Conservation (phyloP, 2,329 filamentous ascomycete genomes). For the Aspergillus sp. region DNA sequence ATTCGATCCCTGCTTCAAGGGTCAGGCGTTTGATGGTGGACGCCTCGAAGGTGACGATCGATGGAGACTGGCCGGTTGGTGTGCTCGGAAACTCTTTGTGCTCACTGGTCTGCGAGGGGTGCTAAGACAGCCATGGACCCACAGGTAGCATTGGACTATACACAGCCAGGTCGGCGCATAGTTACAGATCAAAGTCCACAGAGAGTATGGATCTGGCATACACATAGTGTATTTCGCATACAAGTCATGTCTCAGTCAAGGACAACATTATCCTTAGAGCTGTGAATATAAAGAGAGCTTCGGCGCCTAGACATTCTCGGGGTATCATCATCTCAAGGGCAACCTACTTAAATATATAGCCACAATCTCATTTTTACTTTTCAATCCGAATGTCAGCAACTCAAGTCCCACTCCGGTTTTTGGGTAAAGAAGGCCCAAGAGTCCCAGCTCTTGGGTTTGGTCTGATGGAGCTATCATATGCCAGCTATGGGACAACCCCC, state of each 20-base stretch:
- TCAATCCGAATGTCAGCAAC: background rate
- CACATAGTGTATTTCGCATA: background rate
- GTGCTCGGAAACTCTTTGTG: constrained; percentile 1
- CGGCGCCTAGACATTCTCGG: background rate
- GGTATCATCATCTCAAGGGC: background rate
- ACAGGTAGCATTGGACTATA: background rate
- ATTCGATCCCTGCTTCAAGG: background rate
- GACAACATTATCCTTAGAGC: background rate
- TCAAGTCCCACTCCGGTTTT: background rate
- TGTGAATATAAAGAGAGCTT: background rate
- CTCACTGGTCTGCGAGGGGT: background rate
- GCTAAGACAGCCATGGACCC: background rate
- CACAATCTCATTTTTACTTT: background rate
- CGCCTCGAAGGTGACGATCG: background rate
- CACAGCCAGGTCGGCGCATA: background rate
- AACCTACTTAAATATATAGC: background rate
- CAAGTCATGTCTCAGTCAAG: background rate
- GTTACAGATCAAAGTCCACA: background rate
- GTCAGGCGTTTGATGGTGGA: background rate
- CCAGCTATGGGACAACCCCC: background rate
- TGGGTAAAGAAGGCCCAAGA: constrained; percentile 13
- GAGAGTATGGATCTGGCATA: background rate
- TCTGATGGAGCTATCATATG: constrained; percentile 9
- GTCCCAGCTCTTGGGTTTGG: constrained; percentile 14
- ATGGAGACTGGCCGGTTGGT: background rate